Conservation (phyloP, 2,329 filamentous ascomycete species). For the Exophiala lecanii-corni region DNA sequence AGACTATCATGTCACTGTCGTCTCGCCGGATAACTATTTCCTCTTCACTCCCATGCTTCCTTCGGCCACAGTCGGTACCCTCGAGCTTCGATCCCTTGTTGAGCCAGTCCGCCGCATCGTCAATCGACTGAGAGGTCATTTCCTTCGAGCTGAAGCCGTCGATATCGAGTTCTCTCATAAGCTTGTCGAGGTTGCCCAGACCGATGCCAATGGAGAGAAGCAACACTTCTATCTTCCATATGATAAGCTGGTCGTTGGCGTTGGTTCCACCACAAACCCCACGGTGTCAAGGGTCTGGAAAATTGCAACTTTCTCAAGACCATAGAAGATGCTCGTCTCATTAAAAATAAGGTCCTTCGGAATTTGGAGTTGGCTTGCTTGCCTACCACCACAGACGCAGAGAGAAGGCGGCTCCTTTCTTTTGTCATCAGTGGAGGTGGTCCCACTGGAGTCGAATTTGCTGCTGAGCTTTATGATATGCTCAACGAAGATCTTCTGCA, state of each 20-base stretch:
- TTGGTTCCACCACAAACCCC: slow-evolving; percentile 86
- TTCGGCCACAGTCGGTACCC: slow-evolving; percentile 90
- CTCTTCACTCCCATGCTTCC: slow-evolving; percentile 97
- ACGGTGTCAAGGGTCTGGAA: slow-evolving; percentile 91
- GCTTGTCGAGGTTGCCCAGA: slow-evolving; percentile 77
- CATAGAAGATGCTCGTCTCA: slow-evolving; percentile 83
- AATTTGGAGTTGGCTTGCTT: slow-evolving; percentile 89
- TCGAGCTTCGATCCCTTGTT: slow-evolving; percentile 84
- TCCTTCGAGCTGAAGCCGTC: slow-evolving; percentile 79
- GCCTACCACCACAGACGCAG: slow-evolving; percentile 85
- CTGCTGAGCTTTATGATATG: slow-evolving; percentile 91
- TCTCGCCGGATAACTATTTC: slow-evolving; percentile 95
- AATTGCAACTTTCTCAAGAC: slow-evolving; percentile 94
- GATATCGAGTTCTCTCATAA: slow-evolving; percentile 90
- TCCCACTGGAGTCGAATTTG: slow-evolving; percentile 95
- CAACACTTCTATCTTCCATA: slow-evolving; percentile 90
- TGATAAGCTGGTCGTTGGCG: slow-evolving; percentile 89
- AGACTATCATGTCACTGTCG: slow-evolving; percentile 92
- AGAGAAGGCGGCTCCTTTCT: slow-evolving; percentile 79
- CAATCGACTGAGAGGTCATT: slow-evolving; percentile 73
- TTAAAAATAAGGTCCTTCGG: slow-evolving; percentile 80
- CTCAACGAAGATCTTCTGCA: slow-evolving; percentile 86
- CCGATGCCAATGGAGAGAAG: slow-evolving; percentile 66
- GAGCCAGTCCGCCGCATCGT: slow-evolving; percentile 89
- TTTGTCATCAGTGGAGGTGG: slow-evolving; percentile 96